Percentiles rank a stretch among this genome's conserved stretches.
phyloP scores from a whole-genome alignment of 176 grass and related monocot genomes.

The Olyra latifolia region DNA sequence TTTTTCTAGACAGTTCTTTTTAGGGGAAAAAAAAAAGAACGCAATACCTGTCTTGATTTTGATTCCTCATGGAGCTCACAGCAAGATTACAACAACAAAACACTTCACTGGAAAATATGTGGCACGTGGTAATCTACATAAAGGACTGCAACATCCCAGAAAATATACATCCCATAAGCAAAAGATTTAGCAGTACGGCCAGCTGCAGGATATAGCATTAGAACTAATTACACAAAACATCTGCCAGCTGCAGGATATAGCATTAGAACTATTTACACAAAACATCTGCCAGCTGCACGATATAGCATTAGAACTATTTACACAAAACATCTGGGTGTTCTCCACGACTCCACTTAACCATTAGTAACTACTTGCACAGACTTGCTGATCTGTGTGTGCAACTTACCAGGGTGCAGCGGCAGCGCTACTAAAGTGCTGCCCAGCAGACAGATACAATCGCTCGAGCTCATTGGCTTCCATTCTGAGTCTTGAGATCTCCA shows the following conservation, averaged over 20 bases:
- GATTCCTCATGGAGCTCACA: too few relatives aligned
- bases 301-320: slow-evolving; percentile 6
- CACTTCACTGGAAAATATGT: not conserved
- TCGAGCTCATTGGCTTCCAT: not conserved
- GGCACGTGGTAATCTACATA: not conserved
- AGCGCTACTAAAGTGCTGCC: slow-evolving; percentile 1
- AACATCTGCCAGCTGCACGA: not conserved
- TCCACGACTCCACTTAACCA: not conserved
- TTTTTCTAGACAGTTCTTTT: too few relatives aligned
- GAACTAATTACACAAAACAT: slow-evolving; percentile 15
- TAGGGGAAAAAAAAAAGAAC: too few relatives aligned
- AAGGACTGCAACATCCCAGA: not conserved
- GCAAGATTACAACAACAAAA: not conserved
- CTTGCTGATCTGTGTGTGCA: not conserved
- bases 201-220: not conserved
- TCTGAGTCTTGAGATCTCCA: slow-evolving; percentile 30
- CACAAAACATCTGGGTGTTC: not conserved
- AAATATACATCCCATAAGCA: not conserved
- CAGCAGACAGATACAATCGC: not conserved
- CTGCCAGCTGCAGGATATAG: not conserved
- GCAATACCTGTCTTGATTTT: too few relatives aligned
- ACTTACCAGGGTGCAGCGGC: slow-evolving; percentile 13
- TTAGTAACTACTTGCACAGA: not conserved
- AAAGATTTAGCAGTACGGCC: not conserved
- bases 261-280: slow-evolving; percentile 20